These are phyloP conservation scores for Rhododendron ferrugineum DNA, from an alignment of 148 eudicot species.

Conservation along the genomic window DNA sequence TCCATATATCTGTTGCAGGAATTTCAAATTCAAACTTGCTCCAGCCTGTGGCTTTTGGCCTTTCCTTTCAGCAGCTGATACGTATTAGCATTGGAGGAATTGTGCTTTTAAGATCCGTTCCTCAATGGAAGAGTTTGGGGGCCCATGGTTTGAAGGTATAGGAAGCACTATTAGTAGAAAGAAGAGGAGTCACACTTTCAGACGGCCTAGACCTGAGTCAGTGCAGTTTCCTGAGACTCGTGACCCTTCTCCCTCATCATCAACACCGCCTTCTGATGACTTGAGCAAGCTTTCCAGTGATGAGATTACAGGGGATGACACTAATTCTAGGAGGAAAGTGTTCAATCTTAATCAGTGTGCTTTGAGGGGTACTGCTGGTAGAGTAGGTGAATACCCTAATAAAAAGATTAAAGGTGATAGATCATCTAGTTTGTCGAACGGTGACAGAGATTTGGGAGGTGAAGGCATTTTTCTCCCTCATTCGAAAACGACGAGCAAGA, in stretches of 20 bases:
- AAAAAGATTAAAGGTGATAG: conserved; percentile 41
- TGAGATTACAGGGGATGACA: conserved; percentile 50
- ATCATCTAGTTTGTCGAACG: conserved; percentile 33
- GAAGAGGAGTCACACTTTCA: conserved; percentile 59
- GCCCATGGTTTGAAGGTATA: conserved; percentile 43
- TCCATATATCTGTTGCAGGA: background rate
- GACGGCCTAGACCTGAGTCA: conserved; percentile 61
- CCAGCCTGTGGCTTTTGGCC: background rate
- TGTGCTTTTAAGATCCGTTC: conserved; percentile 10
- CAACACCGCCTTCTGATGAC: conserved; percentile 67
- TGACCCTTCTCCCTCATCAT: conserved; percentile 47
- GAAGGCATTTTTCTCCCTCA: conserved; percentile 39
- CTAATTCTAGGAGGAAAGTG: conserved; percentile 50
- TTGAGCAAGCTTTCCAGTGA: conserved; percentile 58
- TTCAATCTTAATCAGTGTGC: conserved; percentile 69
- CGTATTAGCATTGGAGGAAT: background rate
- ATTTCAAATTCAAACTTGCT: background rate
- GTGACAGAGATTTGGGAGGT: conserved; percentile 25
- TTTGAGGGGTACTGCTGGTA: conserved; percentile 34
- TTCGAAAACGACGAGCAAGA: conserved; percentile 29
- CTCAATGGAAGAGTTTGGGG: conserved; percentile 61
- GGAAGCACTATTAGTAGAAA: conserved; percentile 41
- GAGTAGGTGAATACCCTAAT: conserved; percentile 28
- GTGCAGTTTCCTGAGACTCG: conserved; percentile 31
- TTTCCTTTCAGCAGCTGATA: background rate